phyloP scores from a whole-genome alignment of 164 flowering plant species.

The Akebia trifoliata region DNA sequence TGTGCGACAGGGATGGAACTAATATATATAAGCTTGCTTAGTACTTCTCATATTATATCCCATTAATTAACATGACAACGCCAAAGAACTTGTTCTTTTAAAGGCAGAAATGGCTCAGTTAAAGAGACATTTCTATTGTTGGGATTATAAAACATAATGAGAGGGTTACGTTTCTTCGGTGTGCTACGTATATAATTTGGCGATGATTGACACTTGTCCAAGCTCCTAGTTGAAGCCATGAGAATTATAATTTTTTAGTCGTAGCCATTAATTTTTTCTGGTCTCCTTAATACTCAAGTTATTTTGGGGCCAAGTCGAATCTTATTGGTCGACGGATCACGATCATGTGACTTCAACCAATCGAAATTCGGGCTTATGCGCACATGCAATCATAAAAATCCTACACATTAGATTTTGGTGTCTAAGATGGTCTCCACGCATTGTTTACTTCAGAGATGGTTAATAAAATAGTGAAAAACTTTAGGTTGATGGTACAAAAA shows the following conservation, averaged over 20 bases:
- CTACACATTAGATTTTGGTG: neutral
- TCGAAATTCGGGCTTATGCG: neutral
- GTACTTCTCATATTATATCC: no score
- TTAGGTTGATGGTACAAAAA: neutral
- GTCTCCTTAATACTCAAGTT: neutral
- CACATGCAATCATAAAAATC: neutral
- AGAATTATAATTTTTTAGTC: neutral
- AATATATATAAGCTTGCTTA: no score
- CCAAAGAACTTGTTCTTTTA: no score
- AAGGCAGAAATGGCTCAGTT: no score
- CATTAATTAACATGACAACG: no score
- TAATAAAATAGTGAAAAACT: neutral
- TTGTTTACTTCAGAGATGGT: neutral
- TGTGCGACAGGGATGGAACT: no score
- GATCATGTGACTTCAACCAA: slow-evolving; percentile 12
- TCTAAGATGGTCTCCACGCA: neutral
- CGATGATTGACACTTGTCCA: slow-evolving; percentile 38
- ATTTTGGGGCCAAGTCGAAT: neutral
- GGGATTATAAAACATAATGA: no score
- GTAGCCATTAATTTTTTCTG: neutral
- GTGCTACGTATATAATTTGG: no score
- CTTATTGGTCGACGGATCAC: slow-evolving; percentile 4
- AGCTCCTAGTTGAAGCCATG: slow-evolving; percentile 16
- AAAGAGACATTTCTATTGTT: no score
- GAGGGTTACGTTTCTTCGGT: no score